Evolutionary conservation across 2,329 filamentous ascomycete species (phyloP).

Genomic region (Pezicula radicicola): DNA sequence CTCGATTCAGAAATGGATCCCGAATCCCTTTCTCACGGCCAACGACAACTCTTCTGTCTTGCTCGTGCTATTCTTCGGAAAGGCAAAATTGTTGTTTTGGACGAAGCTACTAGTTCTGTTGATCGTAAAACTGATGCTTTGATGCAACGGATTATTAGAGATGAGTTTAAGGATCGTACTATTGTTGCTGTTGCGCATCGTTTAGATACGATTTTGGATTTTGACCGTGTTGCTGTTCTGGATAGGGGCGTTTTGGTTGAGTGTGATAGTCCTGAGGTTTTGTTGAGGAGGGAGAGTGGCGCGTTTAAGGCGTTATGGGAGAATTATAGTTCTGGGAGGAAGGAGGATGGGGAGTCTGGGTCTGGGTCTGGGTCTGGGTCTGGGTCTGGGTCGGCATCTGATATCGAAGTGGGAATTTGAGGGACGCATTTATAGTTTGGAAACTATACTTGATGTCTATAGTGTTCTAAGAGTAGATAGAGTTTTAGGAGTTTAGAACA

Average conservation of each 20-base stretch:
- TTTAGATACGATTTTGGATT: constrained; percentile 42
- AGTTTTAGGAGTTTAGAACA: no score
- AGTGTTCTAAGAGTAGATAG: no score
- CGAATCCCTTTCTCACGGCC: constrained; percentile 37
- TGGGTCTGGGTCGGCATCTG: constrained; percentile 5
- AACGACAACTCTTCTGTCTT: constrained; percentile 45
- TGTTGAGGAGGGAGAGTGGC: constrained; percentile 5
- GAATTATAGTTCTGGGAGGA: neutral
- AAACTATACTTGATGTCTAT: no score
- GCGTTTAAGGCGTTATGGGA: neutral
- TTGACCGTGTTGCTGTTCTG: constrained; percentile 47
- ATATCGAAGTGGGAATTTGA: no score
- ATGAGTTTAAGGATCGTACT: constrained; percentile 51
- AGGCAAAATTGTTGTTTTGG: constrained; percentile 35
- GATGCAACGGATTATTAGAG: constrained; percentile 51
- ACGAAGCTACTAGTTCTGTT: constrained; percentile 45
- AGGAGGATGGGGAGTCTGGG: neutral
- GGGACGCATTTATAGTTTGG: no score
- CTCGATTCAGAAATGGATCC: constrained; percentile 29
- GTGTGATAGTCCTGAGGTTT: neutral
- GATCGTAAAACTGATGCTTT: constrained; percentile 53
- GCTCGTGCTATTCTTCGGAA: constrained; percentile 40
- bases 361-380: neutral
- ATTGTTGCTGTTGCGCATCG: constrained; percentile 38
- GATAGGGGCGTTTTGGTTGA: constrained; percentile 49